Percentiles rank a stretch among this genome's conserved stretches.
These are phyloP conservation scores for Combretum micranthum DNA, from an alignment of 345 rosid species.

Conservation along the genomic window DNA sequence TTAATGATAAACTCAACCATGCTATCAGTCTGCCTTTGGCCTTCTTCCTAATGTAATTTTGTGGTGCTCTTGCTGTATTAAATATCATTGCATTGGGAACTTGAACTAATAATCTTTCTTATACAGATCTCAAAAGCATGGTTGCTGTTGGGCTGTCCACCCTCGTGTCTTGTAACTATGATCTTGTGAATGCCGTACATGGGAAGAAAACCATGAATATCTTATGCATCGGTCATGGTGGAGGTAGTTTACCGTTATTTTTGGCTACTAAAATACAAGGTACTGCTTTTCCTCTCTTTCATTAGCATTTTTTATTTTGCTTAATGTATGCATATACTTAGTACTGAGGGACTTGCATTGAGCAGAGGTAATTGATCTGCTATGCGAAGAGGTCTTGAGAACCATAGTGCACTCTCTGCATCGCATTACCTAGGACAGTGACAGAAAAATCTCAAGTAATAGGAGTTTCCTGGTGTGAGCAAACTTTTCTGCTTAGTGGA, in stretches of 20 bases:
- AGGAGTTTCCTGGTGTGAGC: no score
- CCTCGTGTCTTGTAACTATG: conserved; percentile 49
- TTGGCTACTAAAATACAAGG: conserved; percentile 80
- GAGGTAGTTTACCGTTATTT: conserved; percentile 85
- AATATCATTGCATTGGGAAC: not conserved
- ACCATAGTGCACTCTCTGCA: no score
- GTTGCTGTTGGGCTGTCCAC: conserved; percentile 65
- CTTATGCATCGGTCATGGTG: conserved; percentile 89
- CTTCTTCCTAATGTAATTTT: not conserved
- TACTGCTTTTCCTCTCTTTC: conserved; percentile 8
- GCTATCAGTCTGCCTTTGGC: no score
- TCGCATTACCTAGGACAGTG: no score
- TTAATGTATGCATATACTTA: no score
- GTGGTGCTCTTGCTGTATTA: not conserved
- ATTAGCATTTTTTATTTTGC: not conserved
- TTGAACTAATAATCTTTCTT: conserved; percentile 1
- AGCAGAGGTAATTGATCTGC: no score
- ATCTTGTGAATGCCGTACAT: conserved; percentile 38
- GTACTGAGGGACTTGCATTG: no score
- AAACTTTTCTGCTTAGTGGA: no score
- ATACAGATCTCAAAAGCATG: conserved; percentile 87
- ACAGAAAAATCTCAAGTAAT: no score
- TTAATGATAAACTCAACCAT: no score
- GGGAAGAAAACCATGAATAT: conserved; percentile 61
- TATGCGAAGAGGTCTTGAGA: no score